A percentile compares a stretch with the other conserved stretches of the same genome.
These are phyloP conservation scores for Thymus mandschuricus DNA, from an alignment of 257 asterid genomes.

Conservation along the genomic window DNA sequence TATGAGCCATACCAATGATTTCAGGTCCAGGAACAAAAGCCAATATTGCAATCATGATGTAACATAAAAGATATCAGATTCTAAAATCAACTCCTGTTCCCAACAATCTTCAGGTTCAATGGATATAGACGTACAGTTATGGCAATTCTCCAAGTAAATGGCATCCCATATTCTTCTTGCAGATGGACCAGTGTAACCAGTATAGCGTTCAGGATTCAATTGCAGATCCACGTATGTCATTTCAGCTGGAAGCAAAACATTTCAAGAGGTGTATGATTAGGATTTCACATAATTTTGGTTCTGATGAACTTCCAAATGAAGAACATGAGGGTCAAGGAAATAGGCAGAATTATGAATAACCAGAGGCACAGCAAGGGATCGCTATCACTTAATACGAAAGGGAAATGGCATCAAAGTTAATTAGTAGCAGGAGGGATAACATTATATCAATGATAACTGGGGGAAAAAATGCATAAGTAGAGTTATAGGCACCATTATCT, in stretches of 20 bases:
- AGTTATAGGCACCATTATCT: constrained; percentile 53
- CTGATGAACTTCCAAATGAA: not conserved
- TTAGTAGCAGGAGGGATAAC: not conserved
- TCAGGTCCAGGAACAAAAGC: not conserved
- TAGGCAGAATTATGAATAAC: not conserved
- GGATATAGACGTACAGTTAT: constrained; percentile 44
- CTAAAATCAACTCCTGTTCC: constrained; percentile 18
- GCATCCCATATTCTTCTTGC: constrained; percentile 80
- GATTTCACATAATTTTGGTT: constrained; percentile 1
- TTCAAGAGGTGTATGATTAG: constrained; percentile 9
- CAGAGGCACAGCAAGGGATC: not conserved
- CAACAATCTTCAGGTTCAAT: constrained; percentile 18
- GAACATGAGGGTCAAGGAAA: constrained; percentile 7
- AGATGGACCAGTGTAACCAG: constrained; percentile 68
- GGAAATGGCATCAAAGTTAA: not conserved
- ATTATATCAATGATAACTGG: not conserved
- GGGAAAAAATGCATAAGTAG: constrained; percentile 9
- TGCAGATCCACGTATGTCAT: constrained; percentile 70
- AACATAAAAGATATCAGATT: not conserved
- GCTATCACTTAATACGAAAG: not conserved
- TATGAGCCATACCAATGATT: constrained; percentile 15
- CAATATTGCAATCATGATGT: constrained; percentile 5
- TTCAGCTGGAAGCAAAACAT: constrained; percentile 53
- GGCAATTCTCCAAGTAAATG: constrained; percentile 59
- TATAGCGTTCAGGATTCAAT: constrained; percentile 69